phyloP scores from a whole-genome alignment of 2,329 filamentous ascomycete species.

The Truncatella angustata region DNA sequence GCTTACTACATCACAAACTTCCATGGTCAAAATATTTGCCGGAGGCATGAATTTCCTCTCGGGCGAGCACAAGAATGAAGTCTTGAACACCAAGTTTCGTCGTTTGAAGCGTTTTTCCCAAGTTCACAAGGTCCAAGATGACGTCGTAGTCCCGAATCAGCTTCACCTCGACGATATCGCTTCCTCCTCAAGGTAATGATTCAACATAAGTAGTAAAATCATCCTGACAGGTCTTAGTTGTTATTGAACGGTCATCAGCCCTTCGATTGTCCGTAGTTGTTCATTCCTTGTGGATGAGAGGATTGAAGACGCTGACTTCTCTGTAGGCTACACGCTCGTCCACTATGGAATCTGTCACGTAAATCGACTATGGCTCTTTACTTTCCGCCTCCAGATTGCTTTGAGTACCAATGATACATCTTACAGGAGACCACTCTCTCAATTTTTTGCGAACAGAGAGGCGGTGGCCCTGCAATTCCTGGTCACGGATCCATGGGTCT shows the following conservation, averaged over 20 bases:
- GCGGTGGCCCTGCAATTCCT: neutral
- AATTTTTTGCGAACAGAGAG: neutral
- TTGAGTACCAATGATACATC: no score
- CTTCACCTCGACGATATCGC: slow-evolving; percentile 40
- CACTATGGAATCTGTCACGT: no score
- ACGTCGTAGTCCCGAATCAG: slow-evolving; percentile 34
- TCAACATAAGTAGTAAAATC: no score
- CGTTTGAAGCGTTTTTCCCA: slow-evolving; percentile 4
- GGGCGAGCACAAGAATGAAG: slow-evolving; percentile 27
- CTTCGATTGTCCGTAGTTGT: no score
- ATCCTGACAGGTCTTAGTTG: no score
- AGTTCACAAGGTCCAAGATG: slow-evolving; percentile 23
- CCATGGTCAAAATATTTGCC: slow-evolving; percentile 38
- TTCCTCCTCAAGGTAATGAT: slow-evolving; percentile 26
- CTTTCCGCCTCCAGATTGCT: no score
- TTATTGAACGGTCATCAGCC: no score
- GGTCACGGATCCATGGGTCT: slow-evolving; percentile 10
- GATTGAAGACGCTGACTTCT: no score
- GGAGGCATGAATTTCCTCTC: slow-evolving; percentile 39
- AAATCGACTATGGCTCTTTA: no score
- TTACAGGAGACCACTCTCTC: neutral
- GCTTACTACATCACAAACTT: slow-evolving; percentile 25
- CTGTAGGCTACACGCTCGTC: no score
- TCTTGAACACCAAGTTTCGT: slow-evolving; percentile 14
- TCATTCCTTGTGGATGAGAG: no score